These are phyloP conservation scores for Amaranthus tricolor DNA, from an alignment of 179 eudicot genomes.

Conservation along the genomic window DNA sequence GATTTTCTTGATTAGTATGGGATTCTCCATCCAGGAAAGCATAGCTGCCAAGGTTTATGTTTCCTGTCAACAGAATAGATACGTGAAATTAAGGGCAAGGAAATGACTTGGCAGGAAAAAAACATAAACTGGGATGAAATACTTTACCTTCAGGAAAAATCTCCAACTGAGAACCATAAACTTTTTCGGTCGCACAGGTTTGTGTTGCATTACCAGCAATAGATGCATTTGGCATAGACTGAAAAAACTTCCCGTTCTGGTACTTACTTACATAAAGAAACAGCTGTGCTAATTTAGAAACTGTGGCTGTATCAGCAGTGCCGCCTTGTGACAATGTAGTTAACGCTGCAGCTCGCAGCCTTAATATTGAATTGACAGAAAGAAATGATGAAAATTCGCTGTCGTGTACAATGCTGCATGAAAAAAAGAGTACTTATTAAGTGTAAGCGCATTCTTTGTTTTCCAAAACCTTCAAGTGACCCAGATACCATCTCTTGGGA, in stretches of 20 bases:
- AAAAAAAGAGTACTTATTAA: background rate
- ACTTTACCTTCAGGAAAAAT: conserved; percentile 24
- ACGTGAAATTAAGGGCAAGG: background rate
- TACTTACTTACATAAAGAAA: conserved; percentile 46
- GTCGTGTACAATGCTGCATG: conserved; percentile 67
- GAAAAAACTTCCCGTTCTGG: conserved; percentile 25
- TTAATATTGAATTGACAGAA: conserved; percentile 64
- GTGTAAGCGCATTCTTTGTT: background rate
- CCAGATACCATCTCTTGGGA: no score
- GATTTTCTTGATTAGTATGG: conserved; percentile 8
- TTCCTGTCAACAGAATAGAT: conserved; percentile 30
- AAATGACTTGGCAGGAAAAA: background rate
- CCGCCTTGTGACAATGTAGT: conserved; percentile 49
- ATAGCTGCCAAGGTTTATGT: conserved; percentile 24
- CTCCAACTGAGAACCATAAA: conserved; percentile 8
- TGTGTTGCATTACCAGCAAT: conserved; percentile 17
- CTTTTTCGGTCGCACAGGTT: conserved; percentile 13
- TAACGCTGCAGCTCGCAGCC: conserved; percentile 72
- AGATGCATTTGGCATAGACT: conserved; percentile 24
- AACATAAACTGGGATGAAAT: background rate
- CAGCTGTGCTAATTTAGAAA: conserved; percentile 48
- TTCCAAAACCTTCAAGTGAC: no score
- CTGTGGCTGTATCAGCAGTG: conserved; percentile 44
- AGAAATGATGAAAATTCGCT: conserved; percentile 71
- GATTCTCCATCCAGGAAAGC: conserved; percentile 27